Conservation (phyloP, 257 asterid species). For the Solanum dulcamara region DNA sequence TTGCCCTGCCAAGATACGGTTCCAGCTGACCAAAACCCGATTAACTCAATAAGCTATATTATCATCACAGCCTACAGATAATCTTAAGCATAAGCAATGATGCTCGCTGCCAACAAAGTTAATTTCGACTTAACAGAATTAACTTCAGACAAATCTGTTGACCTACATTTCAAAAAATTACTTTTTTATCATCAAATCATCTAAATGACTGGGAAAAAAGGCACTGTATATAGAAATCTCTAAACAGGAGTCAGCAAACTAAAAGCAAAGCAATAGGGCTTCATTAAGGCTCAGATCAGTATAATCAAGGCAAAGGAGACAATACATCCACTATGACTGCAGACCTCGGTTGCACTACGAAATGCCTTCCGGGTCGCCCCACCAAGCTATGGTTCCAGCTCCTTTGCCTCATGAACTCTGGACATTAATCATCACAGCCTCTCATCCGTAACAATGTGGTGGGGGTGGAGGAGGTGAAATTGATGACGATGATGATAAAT, state of each 20-base stretch:
- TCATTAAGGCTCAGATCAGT: background rate
- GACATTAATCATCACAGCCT: background rate
- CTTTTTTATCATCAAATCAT: background rate
- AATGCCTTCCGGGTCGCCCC: background rate
- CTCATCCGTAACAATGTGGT: background rate
- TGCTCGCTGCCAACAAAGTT: background rate
- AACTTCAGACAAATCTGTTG: too few relatives aligned
- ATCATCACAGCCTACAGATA: background rate
- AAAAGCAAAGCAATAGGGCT: background rate
- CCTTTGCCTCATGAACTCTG: background rate
- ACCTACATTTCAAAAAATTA: too few relatives aligned
- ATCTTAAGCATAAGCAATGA: background rate
- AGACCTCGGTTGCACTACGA: background rate
- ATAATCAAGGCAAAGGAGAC: background rate
- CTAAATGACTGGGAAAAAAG: background rate
- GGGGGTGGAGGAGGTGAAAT: background rate
- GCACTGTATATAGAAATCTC: too few relatives aligned
- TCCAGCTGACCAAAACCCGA: background rate
- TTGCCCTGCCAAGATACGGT: background rate
- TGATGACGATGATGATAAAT: background rate
- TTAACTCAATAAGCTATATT: background rate
- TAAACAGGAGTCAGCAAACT: too few relatives aligned
- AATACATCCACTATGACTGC: conserved; percentile 3
- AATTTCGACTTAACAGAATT: too few relatives aligned
- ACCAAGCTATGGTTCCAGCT: background rate